Base-by-base conservation (phyloP, 352 stramenopile genomes). In the Halophytophthora batemanensis region DNA sequence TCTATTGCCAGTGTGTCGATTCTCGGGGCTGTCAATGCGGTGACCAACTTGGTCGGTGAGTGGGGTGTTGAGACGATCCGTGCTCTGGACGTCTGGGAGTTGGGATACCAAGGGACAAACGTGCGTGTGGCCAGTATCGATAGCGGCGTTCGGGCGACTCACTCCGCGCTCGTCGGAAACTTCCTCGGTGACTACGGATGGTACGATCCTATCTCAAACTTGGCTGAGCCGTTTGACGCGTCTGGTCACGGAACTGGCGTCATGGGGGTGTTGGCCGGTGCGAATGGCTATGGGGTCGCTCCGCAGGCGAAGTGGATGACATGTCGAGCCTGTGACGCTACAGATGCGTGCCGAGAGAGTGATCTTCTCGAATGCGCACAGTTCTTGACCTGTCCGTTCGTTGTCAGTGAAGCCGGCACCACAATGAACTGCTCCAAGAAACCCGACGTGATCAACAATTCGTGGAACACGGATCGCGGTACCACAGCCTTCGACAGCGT, bases 361-460 rank as follows among this genome's bases (percentile, higher is more conserved):
- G 58, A 71, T 52, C 36, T 78, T 39, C 62, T 82, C 6, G 52
- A 52, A 15, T 82, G 71, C 33, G 68, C 65, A 15, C 67, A 82
- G 59, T 82, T 74, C 44, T 43, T 82, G 38, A 58, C 71, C 6
- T 82, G 71, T 12, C 71, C 71, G 10, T 67, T 64, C 38, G 11
- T 37, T 28, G 25, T 19, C n/a, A 45, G 8, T 4, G 19, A 18
- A 23, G 42, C 14, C 22, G 12, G 19, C 1, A 46, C 35, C 22
- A 54, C 66, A 33, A 64, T 41, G 3, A 67, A 76, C 35, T 82
- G 71, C 58, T 59, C 55, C 31, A 62, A 71, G 55, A 68, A 65
- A 10, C 72, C 74, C n/a, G 66, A 83, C 39, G 64, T 86, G n/a
- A 61, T 86, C 59, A 86, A 77, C 61, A 82, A 82, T 50, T 81